Conservation (phyloP, 768 basidiomycete species). For the Heimioporus sp. region DNA sequence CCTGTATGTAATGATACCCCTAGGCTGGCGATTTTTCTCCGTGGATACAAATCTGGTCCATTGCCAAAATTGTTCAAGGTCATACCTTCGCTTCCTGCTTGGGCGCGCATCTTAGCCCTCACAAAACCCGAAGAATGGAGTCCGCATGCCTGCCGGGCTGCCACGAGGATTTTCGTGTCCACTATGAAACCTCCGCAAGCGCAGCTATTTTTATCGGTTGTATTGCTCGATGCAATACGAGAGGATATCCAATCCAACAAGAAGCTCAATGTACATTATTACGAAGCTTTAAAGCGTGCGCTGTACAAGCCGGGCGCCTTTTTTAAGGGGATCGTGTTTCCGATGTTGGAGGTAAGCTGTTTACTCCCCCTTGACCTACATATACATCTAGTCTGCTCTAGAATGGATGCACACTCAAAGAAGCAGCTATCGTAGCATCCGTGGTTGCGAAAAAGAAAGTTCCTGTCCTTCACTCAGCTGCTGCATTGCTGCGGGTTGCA, state of each 20-base stretch:
- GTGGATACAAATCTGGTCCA: slow-evolving; percentile 88
- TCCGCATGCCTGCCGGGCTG: slow-evolving; percentile 90
- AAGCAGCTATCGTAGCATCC: slow-evolving; percentile 92
- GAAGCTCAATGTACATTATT: slow-evolving; percentile 91
- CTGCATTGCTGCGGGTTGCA: slow-evolving; percentile 88
- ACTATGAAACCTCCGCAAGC: slow-evolving; percentile 96
- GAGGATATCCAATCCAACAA: slow-evolving; percentile 86
- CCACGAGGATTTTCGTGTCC: slow-evolving; percentile 93
- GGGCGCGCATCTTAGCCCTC: slow-evolving; percentile 93
- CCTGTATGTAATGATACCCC: slow-evolving; percentile 2
- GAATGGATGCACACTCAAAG: slow-evolving; percentile 86
- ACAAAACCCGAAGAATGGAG: slow-evolving; percentile 94
- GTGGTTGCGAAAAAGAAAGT: slow-evolving; percentile 88
- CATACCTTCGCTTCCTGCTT: slow-evolving; percentile 90
- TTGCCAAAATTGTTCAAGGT: slow-evolving; percentile 98
- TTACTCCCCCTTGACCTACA: slow-evolving; percentile 27
- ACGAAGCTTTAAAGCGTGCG: slow-evolving; percentile 87
- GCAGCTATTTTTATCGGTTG: slow-evolving; percentile 88
- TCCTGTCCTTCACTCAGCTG: slow-evolving; percentile 95
- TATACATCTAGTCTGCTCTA: slow-evolving; percentile 22
- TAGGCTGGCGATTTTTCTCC: slow-evolving; percentile 84
- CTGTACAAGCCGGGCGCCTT: slow-evolving; percentile 97
- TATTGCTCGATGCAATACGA: slow-evolving; percentile 84
- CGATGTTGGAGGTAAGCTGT: slow-evolving; percentile 78
- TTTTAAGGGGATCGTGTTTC: slow-evolving; percentile 97